A percentile compares a stretch with the other conserved stretches of the same genome.
These are phyloP conservation scores for Stramenopiles sp. DNA, from an alignment of 352 stramenopile species.

Conservation along the genomic window DNA sequence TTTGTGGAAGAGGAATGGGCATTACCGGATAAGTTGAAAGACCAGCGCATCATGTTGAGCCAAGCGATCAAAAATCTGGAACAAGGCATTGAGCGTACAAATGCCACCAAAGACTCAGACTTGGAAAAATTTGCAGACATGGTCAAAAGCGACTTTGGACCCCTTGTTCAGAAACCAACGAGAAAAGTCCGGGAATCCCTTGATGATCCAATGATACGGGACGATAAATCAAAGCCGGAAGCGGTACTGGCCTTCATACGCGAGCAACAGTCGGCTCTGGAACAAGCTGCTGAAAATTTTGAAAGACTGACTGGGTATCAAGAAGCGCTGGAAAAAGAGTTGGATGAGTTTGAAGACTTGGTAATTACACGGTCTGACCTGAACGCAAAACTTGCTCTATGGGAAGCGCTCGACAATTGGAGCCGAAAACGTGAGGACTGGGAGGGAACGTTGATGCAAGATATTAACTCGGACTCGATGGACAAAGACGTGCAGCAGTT, in stretches of 20 bases:
- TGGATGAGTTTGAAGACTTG: slow-evolving; percentile 66
- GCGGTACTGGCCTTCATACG: too few species aligned
- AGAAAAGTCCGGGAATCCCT: too few species aligned
- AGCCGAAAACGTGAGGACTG: slow-evolving; percentile 45
- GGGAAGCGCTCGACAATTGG: slow-evolving; percentile 60
- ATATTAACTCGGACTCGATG: slow-evolving; percentile 60
- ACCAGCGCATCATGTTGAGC: slow-evolving; percentile 76
- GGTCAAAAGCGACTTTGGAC: too few species aligned
- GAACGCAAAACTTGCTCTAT: slow-evolving; percentile 66
- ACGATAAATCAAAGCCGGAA: too few species aligned
- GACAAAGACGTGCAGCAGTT: slow-evolving; percentile 66
- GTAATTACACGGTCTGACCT: slow-evolving; percentile 58
- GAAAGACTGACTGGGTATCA: slow-evolving; percentile 65
- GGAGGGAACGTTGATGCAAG: slow-evolving; percentile 48
- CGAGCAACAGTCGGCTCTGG: too few species aligned
- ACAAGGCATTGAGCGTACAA: too few species aligned
- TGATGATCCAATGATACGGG: too few species aligned
- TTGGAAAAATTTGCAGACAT: slow-evolving; percentile 68
- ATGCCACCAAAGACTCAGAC: too few species aligned
- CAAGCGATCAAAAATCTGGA: slow-evolving; percentile 68
- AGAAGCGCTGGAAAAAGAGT: slow-evolving; percentile 47
- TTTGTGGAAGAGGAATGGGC: slow-evolving; percentile 67
- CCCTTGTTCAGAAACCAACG: too few species aligned
- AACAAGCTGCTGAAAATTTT: slow-evolving; percentile 27
- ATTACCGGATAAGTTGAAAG: slow-evolving; percentile 67